These are phyloP conservation scores for Colletotrichum tropicale DNA, from an alignment of 2,329 filamentous ascomycete species.

Conservation along the genomic window DNA sequence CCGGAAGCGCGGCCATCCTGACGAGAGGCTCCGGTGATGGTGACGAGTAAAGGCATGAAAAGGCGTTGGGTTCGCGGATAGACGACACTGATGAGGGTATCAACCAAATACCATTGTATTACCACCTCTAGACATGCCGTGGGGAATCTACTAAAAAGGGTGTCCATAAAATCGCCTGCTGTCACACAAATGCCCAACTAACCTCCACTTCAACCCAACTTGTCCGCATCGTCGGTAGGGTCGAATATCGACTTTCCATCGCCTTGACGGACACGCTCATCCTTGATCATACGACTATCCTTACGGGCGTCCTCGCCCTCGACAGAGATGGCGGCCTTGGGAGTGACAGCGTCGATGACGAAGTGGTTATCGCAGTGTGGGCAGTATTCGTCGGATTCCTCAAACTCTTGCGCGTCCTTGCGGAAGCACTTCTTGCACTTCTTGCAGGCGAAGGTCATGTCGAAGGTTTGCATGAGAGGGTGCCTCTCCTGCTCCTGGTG, in stretches of 20 bases:
- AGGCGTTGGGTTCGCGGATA: conserved; percentile 17
- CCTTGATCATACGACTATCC: conserved; percentile 90
- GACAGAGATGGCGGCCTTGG: conserved; percentile 81
- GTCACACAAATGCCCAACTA: conserved; percentile 3
- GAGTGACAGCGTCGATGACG: conserved; percentile 85
- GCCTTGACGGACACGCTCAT: conserved; percentile 73
- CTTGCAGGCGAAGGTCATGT: conserved; percentile 97
- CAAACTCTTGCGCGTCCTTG: conserved; percentile 90
- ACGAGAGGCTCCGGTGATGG: conserved; percentile 60
- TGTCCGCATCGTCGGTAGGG: conserved; percentile 75
- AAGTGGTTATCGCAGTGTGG: conserved; percentile 99
- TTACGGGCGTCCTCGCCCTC: conserved; percentile 90
- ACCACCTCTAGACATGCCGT: conserved; percentile 35
- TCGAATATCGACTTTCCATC: conserved; percentile 74
- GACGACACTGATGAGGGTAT: conserved; percentile 21
- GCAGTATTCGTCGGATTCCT: conserved; percentile 98
- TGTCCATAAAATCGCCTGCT: conserved; percentile 18
- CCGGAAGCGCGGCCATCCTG: conserved; percentile 74
- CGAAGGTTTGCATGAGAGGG: conserved; percentile 74
- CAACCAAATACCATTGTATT: conserved; percentile 36
- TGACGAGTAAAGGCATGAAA: conserved; percentile 24
- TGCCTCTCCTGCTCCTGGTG: conserved; percentile 84
- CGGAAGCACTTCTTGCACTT: conserved; percentile 99
- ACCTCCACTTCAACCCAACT: conserved; percentile 65
- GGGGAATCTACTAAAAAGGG: conserved; percentile 18